Conservation (phyloP, 2,329 filamentous ascomycete genomes). For the Pseudogymnoascus sp. region DNA sequence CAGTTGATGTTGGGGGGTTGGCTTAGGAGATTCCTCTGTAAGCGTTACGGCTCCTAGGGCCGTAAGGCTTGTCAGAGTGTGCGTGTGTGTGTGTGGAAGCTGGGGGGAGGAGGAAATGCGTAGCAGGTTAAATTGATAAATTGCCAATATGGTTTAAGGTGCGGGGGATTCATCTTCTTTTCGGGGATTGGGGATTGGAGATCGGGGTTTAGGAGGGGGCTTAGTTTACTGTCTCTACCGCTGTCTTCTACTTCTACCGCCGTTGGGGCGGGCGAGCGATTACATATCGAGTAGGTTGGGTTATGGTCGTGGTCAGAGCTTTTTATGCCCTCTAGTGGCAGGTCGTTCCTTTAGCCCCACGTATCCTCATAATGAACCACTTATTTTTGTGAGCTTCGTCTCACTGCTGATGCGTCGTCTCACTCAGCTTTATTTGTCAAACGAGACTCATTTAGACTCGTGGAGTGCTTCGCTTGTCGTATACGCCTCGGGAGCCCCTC, state of each 20-base stretch:
- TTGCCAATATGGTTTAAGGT: neutral
- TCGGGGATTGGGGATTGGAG: neutral
- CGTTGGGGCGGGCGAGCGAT: neutral
- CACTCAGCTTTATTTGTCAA: slow-evolving; percentile 5
- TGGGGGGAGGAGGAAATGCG: neutral
- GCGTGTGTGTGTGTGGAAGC: neutral
- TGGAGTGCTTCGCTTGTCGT: neutral
- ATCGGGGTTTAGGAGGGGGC: neutral
- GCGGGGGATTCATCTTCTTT: neutral
- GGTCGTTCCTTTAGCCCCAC: neutral
- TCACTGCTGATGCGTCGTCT: neutral
- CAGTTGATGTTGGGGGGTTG: neutral
- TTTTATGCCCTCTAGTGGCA: neutral
- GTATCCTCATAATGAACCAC: neutral
- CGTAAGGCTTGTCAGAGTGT: neutral
- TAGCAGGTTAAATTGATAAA: neutral
- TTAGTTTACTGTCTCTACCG: neutral
- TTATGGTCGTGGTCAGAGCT: neutral
- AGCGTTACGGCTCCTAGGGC: neutral
- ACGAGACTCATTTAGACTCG: neutral
- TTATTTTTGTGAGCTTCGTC: neutral
- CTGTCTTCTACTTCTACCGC: neutral
- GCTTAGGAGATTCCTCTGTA: neutral
- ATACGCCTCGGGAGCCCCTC: neutral
- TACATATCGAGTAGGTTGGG: neutral